phyloP scores from a whole-genome alignment of 2,329 filamentous ascomycete species.

The Hypoxylon sp. region DNA sequence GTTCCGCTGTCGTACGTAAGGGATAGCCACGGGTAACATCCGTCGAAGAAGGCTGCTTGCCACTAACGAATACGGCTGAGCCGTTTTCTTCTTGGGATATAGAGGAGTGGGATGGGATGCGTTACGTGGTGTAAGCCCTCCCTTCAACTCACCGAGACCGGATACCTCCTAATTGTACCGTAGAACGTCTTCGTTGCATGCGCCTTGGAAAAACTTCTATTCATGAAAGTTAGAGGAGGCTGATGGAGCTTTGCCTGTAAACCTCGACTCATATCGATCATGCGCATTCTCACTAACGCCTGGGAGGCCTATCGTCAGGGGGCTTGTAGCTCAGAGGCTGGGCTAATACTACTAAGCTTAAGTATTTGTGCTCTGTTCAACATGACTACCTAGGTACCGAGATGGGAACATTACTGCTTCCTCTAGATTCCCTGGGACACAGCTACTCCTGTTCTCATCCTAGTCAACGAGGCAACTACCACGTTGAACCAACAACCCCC shows the following conservation, averaged over 20 bases:
- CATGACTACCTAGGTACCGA: too few relatives aligned
- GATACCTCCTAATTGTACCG: not conserved
- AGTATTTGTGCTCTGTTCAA: too few relatives aligned
- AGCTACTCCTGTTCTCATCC: too few relatives aligned
- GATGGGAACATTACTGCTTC: too few relatives aligned
- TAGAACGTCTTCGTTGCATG: not conserved
- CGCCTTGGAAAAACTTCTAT: not conserved
- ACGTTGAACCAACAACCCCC: too few relatives aligned
- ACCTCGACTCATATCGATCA: not conserved
- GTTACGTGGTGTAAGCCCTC: not conserved
- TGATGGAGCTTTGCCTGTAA: not conserved
- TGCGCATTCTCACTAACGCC: not conserved
- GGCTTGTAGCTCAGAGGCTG: too few relatives aligned
- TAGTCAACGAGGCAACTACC: too few relatives aligned
- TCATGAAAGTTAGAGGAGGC: too few relatives aligned
- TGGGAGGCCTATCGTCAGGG: too few relatives aligned
- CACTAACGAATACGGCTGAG: not conserved
- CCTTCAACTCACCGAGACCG: not conserved
- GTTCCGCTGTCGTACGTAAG: not conserved
- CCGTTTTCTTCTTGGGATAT: not conserved
- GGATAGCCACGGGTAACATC: not conserved
- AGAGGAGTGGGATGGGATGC: not conserved
- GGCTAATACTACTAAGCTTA: too few relatives aligned
- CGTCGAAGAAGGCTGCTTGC: not conserved
- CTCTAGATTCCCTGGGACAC: too few relatives aligned